Evolutionary conservation across 2,329 filamentous ascomycete genomes (phyloP).

Genomic region (Paraphaeosphaeria minitans): DNA sequence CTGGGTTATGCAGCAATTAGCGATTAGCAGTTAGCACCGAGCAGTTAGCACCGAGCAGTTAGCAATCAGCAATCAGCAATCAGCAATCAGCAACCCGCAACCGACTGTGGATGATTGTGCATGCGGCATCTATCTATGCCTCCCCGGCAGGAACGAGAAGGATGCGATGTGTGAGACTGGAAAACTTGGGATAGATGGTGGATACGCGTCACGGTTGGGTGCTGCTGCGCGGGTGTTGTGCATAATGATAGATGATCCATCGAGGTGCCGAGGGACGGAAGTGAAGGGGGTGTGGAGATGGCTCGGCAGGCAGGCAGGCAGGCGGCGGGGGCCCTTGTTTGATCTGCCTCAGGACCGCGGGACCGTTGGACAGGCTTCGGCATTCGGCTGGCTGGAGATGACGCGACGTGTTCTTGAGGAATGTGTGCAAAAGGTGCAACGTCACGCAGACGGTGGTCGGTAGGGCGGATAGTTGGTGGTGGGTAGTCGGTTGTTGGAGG

Average conservation of each 20-base stretch:
- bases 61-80: no score
- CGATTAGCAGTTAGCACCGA: no score
- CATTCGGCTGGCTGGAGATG: conserved; percentile 3
- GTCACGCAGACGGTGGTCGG: background rate
- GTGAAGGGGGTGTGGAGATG: background rate
- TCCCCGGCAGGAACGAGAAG: background rate
- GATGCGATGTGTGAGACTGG: background rate
- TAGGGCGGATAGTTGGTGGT: no score
- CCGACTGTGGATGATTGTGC: no score
- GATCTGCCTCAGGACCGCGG: conserved; percentile 4
- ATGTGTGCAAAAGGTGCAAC: background rate
- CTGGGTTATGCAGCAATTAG: background rate
- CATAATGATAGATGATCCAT: no score
- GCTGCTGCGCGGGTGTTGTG: background rate
- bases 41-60: no score
- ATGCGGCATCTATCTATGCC: background rate
- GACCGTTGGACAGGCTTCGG: conserved; percentile 5
- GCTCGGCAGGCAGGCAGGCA: conserved; percentile 3
- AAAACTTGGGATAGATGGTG: background rate
- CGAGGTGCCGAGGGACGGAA: background rate
- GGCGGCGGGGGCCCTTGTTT: conserved; percentile 3
- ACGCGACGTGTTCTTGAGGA: background rate
- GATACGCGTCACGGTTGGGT: background rate
- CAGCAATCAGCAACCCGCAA: no score
- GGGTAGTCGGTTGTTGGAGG: no score